Conservation (phyloP, 768 basidiomycete species). For the Mycena leptocephala region DNA sequence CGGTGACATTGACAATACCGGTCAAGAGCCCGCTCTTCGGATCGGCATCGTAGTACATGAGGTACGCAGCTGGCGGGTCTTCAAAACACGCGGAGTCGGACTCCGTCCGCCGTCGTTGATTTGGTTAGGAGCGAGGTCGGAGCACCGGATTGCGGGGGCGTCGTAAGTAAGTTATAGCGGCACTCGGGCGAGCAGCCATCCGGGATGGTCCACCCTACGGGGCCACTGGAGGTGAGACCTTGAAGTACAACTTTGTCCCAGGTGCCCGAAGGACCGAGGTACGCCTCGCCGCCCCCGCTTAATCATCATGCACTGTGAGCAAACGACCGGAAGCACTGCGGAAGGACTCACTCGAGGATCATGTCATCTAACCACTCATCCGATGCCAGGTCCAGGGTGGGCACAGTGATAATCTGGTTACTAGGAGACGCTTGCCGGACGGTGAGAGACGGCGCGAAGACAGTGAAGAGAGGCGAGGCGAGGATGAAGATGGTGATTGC, state of each 20-base stretch:
- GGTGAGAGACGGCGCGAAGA: constrained; percentile 22
- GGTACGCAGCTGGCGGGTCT: constrained; percentile 10
- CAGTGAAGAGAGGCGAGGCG: constrained; percentile 5
- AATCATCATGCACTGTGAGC: too few species aligned
- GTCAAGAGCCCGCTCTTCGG: not conserved
- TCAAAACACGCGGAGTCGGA: too few species aligned
- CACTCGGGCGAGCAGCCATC: constrained; percentile 24
- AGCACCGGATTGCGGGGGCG: constrained; percentile 4
- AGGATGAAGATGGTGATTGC: not conserved
- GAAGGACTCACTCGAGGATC: not conserved
- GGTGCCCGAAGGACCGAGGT: not conserved
- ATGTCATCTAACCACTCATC: constrained; percentile 11
- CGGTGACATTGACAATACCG: not conserved
- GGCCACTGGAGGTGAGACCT: not conserved
- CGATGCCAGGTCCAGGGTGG: constrained; percentile 5
- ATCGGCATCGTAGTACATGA: not conserved
- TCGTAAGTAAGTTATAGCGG: constrained; percentile 23
- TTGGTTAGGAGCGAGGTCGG: constrained; percentile 2
- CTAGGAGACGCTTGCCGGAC: not conserved
- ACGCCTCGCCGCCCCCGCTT: too few species aligned
- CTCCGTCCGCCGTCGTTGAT: constrained; percentile 9
- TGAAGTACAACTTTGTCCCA: constrained; percentile 10
- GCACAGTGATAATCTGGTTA: not conserved
- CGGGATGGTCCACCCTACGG: constrained; percentile 23
- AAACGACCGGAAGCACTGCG: too few species aligned